Percentiles rank a stretch among this genome's conserved stretches.
Evolutionary conservation across 768 basidiomycete genomes (phyloP).

Genomic region (Hirschioporus abietinus): DNA sequence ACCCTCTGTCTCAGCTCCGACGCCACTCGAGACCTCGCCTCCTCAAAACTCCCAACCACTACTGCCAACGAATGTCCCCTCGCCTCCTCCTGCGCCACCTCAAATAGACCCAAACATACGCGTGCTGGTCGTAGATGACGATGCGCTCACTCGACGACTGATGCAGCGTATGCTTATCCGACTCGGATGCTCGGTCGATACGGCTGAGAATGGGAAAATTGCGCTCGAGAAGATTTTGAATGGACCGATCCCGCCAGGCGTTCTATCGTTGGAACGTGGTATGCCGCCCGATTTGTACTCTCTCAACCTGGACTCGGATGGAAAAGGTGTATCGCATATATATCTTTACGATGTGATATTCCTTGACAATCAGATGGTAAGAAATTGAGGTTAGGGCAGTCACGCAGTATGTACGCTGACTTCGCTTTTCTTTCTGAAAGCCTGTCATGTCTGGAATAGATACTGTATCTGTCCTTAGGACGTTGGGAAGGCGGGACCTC

Average conservation of each 20-base stretch:
- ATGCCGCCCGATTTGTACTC: background rate
- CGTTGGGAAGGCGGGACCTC: constrained; percentile 23
- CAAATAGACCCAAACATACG: background rate
- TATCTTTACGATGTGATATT: constrained; percentile 23
- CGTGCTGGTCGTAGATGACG: constrained; percentile 23
- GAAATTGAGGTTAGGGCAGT: background rate
- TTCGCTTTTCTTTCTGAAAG: background rate
- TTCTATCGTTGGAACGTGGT: background rate
- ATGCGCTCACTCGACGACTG: constrained; percentile 23
- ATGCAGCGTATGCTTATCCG: constrained; percentile 24
- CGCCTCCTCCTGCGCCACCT: background rate
- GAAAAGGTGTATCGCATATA: constrained; percentile 1
- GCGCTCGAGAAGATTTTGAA: constrained; percentile 22
- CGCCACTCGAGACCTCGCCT: background rate
- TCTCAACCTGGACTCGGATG: constrained; percentile 4
- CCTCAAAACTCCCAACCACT: background rate
- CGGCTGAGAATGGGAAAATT: constrained; percentile 27
- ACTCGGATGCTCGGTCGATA: constrained; percentile 25
- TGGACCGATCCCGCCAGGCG: constrained; percentile 9
- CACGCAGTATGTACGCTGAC: background rate
- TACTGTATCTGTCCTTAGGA: constrained; percentile 21
- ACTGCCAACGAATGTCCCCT: background rate
- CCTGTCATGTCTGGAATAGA: constrained; percentile 21
- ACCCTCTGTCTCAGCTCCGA: background rate
- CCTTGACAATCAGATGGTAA: constrained; percentile 27